phyloP scores from a whole-genome alignment of 2,329 filamentous ascomycete species.

The Diaporthe capsici region DNA sequence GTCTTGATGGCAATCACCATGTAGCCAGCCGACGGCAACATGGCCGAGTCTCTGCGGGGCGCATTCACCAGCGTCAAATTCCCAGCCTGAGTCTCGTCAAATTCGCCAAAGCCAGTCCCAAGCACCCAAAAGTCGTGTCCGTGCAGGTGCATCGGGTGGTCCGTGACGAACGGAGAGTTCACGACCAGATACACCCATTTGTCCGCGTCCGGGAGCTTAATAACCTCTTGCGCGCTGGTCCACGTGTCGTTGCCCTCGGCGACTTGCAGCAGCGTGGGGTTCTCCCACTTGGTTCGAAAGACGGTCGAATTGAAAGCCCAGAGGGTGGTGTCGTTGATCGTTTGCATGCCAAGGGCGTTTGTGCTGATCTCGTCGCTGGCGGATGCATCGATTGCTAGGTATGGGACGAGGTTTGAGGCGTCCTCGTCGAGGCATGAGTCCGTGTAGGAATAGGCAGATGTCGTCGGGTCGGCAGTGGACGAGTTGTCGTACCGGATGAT shows the following conservation, averaged over 20 bases:
- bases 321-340: slow-evolving; percentile 53
- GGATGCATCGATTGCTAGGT: slow-evolving; percentile 51
- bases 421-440: slow-evolving; percentile 55
- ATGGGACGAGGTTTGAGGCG: slow-evolving; percentile 50
- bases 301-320: slow-evolving; percentile 64
- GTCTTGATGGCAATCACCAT: slow-evolving; percentile 63
- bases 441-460: slow-evolving; percentile 32
- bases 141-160: slow-evolving; percentile 60
- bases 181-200: slow-evolving; percentile 54
- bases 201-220: slow-evolving; percentile 46
- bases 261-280: slow-evolving; percentile 58
- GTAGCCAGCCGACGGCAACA: slow-evolving; percentile 60
- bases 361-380: slow-evolving; percentile 47
- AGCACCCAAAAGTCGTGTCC: slow-evolving; percentile 59
- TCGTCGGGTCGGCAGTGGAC: slow-evolving; percentile 41
- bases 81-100: slow-evolving; percentile 46
- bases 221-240: slow-evolving; percentile 49
- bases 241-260: slow-evolving; percentile 47
- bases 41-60: slow-evolving; percentile 62
- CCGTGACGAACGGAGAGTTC: slow-evolving; percentile 47
- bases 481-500: slow-evolving; percentile 60
- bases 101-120: slow-evolving; percentile 49
- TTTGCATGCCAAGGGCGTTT: slow-evolving; percentile 47
- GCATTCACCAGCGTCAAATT: slow-evolving; percentile 58
- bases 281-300: slow-evolving; percentile 60